These are phyloP conservation scores for Penicillium taxi DNA, from an alignment of 495 filamentous ascomycete genomes.

Conservation along the genomic window DNA sequence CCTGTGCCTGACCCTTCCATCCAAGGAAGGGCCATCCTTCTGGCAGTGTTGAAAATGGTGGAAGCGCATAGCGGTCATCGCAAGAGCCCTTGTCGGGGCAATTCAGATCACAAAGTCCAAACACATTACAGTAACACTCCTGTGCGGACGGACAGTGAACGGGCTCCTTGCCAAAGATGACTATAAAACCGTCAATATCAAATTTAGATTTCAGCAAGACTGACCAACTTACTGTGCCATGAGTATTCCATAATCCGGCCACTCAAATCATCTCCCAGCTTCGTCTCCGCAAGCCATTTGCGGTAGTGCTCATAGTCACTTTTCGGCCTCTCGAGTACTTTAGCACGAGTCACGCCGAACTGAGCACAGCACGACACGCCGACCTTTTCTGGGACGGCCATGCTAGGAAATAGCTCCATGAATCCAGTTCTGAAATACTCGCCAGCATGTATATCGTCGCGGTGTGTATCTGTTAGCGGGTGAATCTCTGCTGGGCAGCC, in stretches of 20 bases:
- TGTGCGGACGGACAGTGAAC: constrained; percentile 49
- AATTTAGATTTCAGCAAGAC: not conserved
- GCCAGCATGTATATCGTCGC: constrained; percentile 37
- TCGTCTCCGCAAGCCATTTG: constrained; percentile 53
- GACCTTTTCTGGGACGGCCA: constrained; percentile 41
- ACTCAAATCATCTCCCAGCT: constrained; percentile 46
- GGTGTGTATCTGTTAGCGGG: constrained; percentile 35
- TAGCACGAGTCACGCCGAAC: constrained; percentile 56
- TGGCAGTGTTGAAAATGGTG: constrained; percentile 39
- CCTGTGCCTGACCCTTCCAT: constrained; percentile 41
- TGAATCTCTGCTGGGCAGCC: constrained; percentile 56
- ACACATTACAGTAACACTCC: constrained; percentile 59
- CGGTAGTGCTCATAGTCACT: constrained; percentile 51
- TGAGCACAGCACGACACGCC: constrained; percentile 63
- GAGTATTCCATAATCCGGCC: constrained; percentile 68
- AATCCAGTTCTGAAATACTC: constrained; percentile 48
- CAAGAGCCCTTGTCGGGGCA: constrained; percentile 32
- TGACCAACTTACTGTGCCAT: constrained; percentile 51
- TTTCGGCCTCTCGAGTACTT: constrained; percentile 37
- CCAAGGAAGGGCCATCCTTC: constrained; percentile 46
- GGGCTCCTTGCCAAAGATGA: constrained; percentile 44
- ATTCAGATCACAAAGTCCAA: constrained; percentile 48
- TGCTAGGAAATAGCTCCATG: constrained; percentile 46
- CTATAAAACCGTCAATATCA: constrained; percentile 17
- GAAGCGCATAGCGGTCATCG: constrained; percentile 39